Percentiles rank a stretch among this genome's conserved stretches.
These are phyloP conservation scores for Pyrenochaeta sp. DNA, from an alignment of 2,329 filamentous ascomycete species.

Conservation along the genomic window DNA sequence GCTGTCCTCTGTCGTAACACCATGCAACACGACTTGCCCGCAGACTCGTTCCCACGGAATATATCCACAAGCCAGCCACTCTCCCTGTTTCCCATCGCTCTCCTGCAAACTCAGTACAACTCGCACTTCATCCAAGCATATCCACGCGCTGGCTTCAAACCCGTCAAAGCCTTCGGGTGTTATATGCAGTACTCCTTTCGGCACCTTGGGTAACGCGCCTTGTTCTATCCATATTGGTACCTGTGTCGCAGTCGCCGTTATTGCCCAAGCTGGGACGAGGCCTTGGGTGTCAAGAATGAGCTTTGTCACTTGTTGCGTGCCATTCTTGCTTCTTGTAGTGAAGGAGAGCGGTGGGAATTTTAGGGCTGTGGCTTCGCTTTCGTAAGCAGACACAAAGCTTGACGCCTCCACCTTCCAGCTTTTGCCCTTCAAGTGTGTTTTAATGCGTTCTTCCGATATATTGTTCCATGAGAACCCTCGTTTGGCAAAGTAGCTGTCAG, in stretches of 20 bases:
- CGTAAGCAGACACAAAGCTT: constrained; percentile 9
- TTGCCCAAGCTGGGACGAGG: neutral
- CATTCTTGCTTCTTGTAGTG: neutral
- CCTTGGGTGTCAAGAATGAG: constrained; percentile 2
- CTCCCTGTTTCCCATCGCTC: constrained; percentile 4
- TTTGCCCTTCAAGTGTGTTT: constrained; percentile 2
- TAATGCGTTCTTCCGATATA: constrained; percentile 1
- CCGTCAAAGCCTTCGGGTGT: constrained; percentile 1
- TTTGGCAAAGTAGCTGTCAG: neutral
- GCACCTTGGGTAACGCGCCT: constrained; percentile 4
- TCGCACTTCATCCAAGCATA: constrained; percentile 14
- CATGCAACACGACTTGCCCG: neutral
- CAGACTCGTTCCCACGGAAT: constrained; percentile 4
- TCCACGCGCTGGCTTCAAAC: constrained; percentile 11
- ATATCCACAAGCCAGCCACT: constrained; percentile 19
- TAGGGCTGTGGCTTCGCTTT: constrained; percentile 4
- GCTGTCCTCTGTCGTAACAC: neutral
- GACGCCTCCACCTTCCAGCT: neutral
- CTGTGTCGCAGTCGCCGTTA: neutral
- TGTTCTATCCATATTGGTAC: constrained; percentile 15
- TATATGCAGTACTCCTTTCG: constrained; percentile 6
- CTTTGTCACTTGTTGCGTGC: neutral
- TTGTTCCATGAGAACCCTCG: constrained; percentile 1
- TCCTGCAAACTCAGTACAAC: constrained; percentile 4
- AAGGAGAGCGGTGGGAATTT: neutral